Evolutionary conservation across 192 early-diverging fungal genomes (phyloP).

Genomic region (Chytriomyces confervae): DNA sequence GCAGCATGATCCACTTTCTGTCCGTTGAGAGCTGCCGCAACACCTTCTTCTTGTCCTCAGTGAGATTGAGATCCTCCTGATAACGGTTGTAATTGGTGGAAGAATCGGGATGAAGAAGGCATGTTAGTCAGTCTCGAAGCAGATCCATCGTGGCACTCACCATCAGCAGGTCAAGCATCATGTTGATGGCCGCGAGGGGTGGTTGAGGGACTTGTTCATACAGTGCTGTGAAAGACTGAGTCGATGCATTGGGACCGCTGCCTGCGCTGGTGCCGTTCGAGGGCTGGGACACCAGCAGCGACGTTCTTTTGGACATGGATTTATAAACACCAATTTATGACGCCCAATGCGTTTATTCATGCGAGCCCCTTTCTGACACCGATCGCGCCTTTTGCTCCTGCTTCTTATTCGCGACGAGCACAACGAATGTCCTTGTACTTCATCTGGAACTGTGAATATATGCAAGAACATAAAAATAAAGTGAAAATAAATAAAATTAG

Average conservation of each 20-base stretch:
- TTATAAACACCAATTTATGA: background rate
- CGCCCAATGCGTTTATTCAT: no score
- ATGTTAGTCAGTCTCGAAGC: background rate
- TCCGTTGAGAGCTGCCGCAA: constrained; percentile 47
- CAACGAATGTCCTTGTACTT: constrained; percentile 18
- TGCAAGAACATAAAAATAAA: background rate
- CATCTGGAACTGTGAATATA: constrained; percentile 11
- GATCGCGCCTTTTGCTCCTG: no score
- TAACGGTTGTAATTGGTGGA: no score
- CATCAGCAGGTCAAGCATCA: constrained; percentile 61
- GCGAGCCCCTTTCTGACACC: no score
- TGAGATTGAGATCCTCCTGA: constrained; percentile 59
- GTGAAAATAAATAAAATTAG: constrained; percentile 14
- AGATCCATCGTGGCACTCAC: constrained; percentile 17
- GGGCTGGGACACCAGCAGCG: background rate
- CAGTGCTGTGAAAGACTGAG: constrained; percentile 14
- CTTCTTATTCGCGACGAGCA: constrained; percentile 8
- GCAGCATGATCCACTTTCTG: constrained; percentile 59
- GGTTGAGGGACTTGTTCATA: constrained; percentile 41
- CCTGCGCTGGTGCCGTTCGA: background rate
- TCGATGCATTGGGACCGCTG: background rate
- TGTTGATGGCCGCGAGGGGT: constrained; percentile 47
- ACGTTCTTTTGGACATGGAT: background rate
- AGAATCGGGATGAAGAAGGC: background rate
- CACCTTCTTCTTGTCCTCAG: constrained; percentile 57